Conservation (phyloP, 2,329 filamentous ascomycete species). For the Fusarium sp. region DNA sequence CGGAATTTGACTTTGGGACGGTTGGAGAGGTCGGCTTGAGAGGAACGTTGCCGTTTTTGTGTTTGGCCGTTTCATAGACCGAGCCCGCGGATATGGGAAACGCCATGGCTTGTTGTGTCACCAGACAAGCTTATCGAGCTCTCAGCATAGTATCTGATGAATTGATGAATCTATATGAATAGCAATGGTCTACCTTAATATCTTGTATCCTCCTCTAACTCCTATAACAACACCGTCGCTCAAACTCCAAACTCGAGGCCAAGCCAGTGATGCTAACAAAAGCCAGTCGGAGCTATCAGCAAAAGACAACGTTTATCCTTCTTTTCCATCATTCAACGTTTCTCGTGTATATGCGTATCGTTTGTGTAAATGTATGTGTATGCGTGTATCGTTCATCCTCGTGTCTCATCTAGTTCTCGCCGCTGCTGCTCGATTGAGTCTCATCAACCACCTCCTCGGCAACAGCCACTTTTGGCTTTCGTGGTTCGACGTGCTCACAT, state of each 20-base stretch:
- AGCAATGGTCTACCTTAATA: neutral
- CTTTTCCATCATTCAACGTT: neutral
- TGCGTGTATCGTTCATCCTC: slow-evolving; percentile 20
- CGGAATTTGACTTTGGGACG: neutral
- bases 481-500: slow-evolving; percentile 65
- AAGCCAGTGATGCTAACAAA: slow-evolving; percentile 5
- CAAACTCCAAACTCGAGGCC: slow-evolving; percentile 1
- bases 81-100: neutral
- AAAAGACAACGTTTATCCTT: neutral
- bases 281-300: slow-evolving; percentile 8
- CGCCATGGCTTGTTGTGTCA: neutral
- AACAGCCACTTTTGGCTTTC: slow-evolving; percentile 43
- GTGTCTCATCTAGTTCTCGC: slow-evolving; percentile 20
- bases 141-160: neutral
- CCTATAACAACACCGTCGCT: slow-evolving; percentile 3
- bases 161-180: neutral
- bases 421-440: slow-evolving; percentile 42
- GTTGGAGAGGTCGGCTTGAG: neutral
- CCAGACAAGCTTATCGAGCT: neutral
- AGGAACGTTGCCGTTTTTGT: neutral
- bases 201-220: slow-evolving; percentile 2
- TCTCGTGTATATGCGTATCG: slow-evolving; percentile 7
- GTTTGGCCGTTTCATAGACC: neutral
- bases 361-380: slow-evolving; percentile 6
- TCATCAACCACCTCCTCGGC: slow-evolving; percentile 27